Base-by-base conservation (phyloP, 768 basidiomycete species). In the Roridomyces roridus region DNA sequence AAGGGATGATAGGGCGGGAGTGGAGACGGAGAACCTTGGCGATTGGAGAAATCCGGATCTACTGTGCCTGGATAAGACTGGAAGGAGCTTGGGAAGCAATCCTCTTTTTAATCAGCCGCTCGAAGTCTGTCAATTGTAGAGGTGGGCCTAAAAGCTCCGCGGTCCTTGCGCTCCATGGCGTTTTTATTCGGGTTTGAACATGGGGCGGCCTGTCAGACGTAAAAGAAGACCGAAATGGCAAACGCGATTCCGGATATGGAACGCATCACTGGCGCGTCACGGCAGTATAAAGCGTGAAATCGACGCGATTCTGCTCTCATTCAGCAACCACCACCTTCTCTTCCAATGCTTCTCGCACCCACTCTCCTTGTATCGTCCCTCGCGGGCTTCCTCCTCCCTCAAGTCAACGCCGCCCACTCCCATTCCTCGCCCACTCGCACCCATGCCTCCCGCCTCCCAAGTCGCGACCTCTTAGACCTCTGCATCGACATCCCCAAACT, bases 331-430 rank as follows among this genome's bases (percentile, higher is more conserved):
- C 51, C 56, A 57, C 46, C 57, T 46, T 47, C 57, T 25, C 42
- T 43, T 37, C 9, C 51, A 45, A 59, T 59, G 58, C 58, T 41
- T 28, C 17, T 59, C 53, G 48, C 48, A 11, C 43, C 52, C 47
- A 59, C 58, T 11, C 47, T 59, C 58, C 3, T 59, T 59, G 21
- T 59, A 23, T 46, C 47, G 3, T 49, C 47, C 46, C 51, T 59
- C 45, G 45, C 25, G 11, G 26, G 20, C 31, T 12, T 23, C n/a
- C 41, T 54, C 23, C 5, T 54, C 48, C 51, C 52, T 40, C 37
- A 46, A 1, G 52, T 49, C 42, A n/a, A 36, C 18, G 47, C 47
- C n/a, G 36, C 39, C n/a, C 45, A 46, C 17, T 23, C 53, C 14
- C 28, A 2, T 15, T 12, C 26, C 29, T 44, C 57, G 29, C 39